These are phyloP conservation scores for Globisporangium polare DNA, from an alignment of 352 stramenopile genomes.

Conservation along the genomic window DNA sequence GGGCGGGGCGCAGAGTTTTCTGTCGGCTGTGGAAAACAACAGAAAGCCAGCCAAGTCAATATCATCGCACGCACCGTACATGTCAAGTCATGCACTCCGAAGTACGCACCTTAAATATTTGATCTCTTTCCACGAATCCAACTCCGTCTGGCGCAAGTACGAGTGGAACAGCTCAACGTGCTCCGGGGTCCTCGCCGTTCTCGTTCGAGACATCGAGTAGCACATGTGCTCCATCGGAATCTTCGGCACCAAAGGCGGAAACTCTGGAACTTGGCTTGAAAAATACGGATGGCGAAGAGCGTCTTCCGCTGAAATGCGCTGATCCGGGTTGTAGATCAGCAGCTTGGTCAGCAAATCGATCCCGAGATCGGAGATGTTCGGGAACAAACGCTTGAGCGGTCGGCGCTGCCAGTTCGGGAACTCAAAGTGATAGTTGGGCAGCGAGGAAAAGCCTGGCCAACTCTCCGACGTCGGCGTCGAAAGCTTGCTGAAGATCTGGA, in stretches of 20 bases:
- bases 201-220: slow-evolving; percentile 50
- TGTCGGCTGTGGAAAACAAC: slow-evolving; percentile 41
- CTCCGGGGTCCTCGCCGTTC: slow-evolving; percentile 49
- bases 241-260: slow-evolving; percentile 47
- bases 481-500: slow-evolving; percentile 90
- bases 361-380: slow-evolving; percentile 60
- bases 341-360: slow-evolving; percentile 75
- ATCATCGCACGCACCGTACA: background rate
- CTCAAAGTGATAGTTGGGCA: slow-evolving; percentile 97
- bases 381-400: slow-evolving; percentile 66
- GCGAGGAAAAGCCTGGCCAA: slow-evolving; percentile 95
- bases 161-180: slow-evolving; percentile 79
- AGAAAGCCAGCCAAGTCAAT: background rate
- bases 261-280: slow-evolving; percentile 35
- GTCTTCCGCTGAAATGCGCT: slow-evolving; percentile 80
- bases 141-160: slow-evolving; percentile 73
- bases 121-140: slow-evolving; percentile 82
- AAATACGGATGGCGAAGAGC: slow-evolving; percentile 84
- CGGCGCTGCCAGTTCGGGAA: slow-evolving; percentile 78
- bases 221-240: slow-evolving; percentile 80
- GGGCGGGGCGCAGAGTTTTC: slow-evolving; percentile 75
- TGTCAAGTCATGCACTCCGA: background rate
- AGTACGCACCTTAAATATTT: slow-evolving; percentile 75
- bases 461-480: slow-evolving; percentile 96
- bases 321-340: slow-evolving; percentile 78